Conservation (phyloP, 1,284 basidiomycete species). For the Marasmius sp. region DNA sequence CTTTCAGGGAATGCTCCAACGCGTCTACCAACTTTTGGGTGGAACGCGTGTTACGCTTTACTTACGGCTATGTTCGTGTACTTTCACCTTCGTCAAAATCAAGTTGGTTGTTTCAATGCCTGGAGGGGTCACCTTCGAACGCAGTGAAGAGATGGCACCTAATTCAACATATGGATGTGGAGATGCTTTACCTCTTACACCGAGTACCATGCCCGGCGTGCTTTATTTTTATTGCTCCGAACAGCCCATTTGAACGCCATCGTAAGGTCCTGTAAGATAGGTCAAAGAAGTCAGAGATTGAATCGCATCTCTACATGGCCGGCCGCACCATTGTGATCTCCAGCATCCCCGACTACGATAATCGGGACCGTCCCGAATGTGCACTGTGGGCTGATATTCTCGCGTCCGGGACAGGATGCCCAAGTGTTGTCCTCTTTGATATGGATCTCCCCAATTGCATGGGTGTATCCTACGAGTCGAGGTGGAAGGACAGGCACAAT, state of each 20-base stretch:
- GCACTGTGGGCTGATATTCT: constrained; percentile 52
- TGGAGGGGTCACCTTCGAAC: too few relatives aligned
- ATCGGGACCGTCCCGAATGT: constrained; percentile 53
- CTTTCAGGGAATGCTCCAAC: too few relatives aligned
- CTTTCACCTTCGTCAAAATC: too few relatives aligned
- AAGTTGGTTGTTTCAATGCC: too few relatives aligned
- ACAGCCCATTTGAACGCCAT: constrained; percentile 54
- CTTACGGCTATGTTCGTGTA: too few relatives aligned
- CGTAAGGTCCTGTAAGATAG: constrained; percentile 44
- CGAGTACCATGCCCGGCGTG: too few relatives aligned
- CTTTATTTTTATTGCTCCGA: constrained; percentile 10
- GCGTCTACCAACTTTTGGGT: too few relatives aligned
- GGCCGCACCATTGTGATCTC: constrained; percentile 47
- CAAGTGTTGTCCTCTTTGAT: constrained; percentile 34
- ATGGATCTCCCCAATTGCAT: constrained; percentile 60
- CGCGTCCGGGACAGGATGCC: constrained; percentile 50
- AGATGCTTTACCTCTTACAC: too few relatives aligned
- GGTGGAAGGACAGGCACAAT: constrained; percentile 48
- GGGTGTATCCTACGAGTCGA: constrained; percentile 50
- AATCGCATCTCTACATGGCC: background rate
- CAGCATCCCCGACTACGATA: constrained; percentile 40
- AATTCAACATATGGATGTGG: too few relatives aligned
- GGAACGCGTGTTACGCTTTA: too few relatives aligned
- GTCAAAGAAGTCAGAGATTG: background rate
- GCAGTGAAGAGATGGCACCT: too few relatives aligned